Percentiles rank a stretch among this genome's conserved stretches.
Evolutionary conservation across 2,329 filamentous ascomycete species (phyloP).

Genomic region (Fusarium concolor): DNA sequence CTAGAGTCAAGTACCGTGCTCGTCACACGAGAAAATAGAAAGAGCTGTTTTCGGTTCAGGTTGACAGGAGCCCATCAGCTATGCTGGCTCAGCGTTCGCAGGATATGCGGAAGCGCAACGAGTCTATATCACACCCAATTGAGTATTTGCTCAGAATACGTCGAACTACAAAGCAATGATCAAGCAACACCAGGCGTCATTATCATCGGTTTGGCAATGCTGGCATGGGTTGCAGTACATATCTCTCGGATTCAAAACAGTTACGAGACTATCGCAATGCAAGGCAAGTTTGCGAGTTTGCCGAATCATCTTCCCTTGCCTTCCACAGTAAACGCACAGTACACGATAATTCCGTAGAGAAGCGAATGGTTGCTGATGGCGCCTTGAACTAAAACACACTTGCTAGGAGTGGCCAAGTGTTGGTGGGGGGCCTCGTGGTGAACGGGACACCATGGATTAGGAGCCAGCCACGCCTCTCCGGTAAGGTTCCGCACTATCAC

Average conservation of each 20-base stretch:
- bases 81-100: not conserved
- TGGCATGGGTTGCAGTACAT: not conserved
- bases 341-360: slow-evolving; percentile 11
- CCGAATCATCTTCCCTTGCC: slow-evolving; percentile 28
- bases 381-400: slow-evolving; percentile 38
- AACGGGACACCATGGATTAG: slow-evolving; percentile 36
- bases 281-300: not conserved
- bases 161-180: not conserved
- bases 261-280: not conserved
- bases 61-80: not conserved
- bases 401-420: slow-evolving; percentile 31
- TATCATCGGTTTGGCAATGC: too few relatives aligned
- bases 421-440: slow-evolving; percentile 44
- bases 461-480: slow-evolving; percentile 36
- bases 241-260: slow-evolving; percentile 5
- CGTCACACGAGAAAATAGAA: not conserved
- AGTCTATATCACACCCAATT: not conserved
- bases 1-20: slow-evolving; percentile 1
- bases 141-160: not conserved
- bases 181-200: slow-evolving; percentile 14
- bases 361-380: slow-evolving; percentile 20
- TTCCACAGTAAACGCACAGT: slow-evolving; percentile 24
- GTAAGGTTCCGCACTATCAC: slow-evolving; percentile 43
- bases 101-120: too few relatives aligned
- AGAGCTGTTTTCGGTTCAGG: not conserved